Base-by-base conservation (phyloP, 208 protist species). In the Endotrypanum monterogeii region DNA sequence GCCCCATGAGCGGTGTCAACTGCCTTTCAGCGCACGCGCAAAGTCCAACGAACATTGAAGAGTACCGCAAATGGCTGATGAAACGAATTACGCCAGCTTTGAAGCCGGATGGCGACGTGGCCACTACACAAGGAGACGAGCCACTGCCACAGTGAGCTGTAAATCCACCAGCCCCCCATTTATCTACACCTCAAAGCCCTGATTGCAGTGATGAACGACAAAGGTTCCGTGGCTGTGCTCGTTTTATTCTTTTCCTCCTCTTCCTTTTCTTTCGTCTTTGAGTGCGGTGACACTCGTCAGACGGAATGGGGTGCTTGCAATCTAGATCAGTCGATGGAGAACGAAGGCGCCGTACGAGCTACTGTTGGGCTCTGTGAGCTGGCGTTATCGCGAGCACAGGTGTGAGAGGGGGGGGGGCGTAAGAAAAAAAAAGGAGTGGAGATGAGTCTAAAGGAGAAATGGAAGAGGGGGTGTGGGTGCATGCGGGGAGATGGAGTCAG, bases 1-100 rank as follows among this genome's bases (percentile, higher is more conserved):
- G 92, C 16, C 72, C 73, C 3, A 72, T 84, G 7, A 90, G 87
- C 39, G 84, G 86, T 32, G 74, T 89, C 20, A 86, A 82, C 78
- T 94, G 91, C 74, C 82, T 93, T 18, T 94, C 89, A 0, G 65
- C 71, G 2, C 80, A 93, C 71, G 89, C 89, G 25, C 67, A 62
- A 32, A 78, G 86, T 62, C 57, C 76, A 20, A 68, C 51, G 39
- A 67, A 63, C 63, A 74, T 83, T 37, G 30, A 82, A 4, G 62
- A 73, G n/a, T 95, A 94, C 56, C 76, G 71, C 35, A 39, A 75
- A 61, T 95, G 87, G 86, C 65, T 89, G 35, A 77, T 82, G 52
- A 61, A 61, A 35, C 79, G 86, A 46, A 80, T 96, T 12, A 63
- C 72, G 14, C 63, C 70, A 9, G 46, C 56, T 1, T 67, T 83